Conservation (phyloP, 257 asterid species). For the Buddleja alternifolia region DNA sequence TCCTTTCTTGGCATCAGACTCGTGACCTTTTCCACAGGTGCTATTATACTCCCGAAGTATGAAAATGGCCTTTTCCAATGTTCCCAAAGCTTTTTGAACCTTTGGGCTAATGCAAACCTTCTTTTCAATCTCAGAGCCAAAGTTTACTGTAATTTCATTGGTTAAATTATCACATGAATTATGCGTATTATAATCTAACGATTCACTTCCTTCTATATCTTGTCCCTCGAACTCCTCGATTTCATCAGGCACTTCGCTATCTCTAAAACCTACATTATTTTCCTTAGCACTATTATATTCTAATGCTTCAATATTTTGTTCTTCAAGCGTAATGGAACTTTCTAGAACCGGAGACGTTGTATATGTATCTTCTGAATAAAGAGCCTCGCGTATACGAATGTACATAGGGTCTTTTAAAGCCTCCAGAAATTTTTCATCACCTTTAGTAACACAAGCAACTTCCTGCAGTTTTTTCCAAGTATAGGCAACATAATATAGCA, state of each 20-base stretch:
- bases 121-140: constrained; percentile 22
- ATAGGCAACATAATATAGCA: constrained; percentile 14
- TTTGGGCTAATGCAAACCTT: constrained; percentile 40
- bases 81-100: constrained; percentile 60
- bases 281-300: constrained; percentile 17
- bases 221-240: constrained; percentile 61
- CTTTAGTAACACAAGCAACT: constrained; percentile 70
- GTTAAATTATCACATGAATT: constrained; percentile 17
- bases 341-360: constrained; percentile 30
- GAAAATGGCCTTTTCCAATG: constrained; percentile 62
- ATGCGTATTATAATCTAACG: constrained; percentile 24
- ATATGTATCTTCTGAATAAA: constrained; percentile 41
- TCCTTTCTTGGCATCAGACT: constrained; percentile 17
- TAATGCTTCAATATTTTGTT: constrained; percentile 27
- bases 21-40: constrained; percentile 22
- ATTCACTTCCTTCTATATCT: constrained; percentile 31
- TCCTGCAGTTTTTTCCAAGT: constrained; percentile 53
- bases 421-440: constrained; percentile 51
- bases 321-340: constrained; percentile 29
- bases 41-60: constrained; percentile 45
- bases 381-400: constrained; percentile 52
- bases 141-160: constrained; percentile 30
- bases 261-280: constrained; percentile 20
- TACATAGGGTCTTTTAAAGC: constrained; percentile 67
- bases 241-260: constrained; percentile 37